Evolutionary conservation across 2,329 filamentous ascomycete genomes (phyloP).

Genomic region (Sporothrix brasiliensis): DNA sequence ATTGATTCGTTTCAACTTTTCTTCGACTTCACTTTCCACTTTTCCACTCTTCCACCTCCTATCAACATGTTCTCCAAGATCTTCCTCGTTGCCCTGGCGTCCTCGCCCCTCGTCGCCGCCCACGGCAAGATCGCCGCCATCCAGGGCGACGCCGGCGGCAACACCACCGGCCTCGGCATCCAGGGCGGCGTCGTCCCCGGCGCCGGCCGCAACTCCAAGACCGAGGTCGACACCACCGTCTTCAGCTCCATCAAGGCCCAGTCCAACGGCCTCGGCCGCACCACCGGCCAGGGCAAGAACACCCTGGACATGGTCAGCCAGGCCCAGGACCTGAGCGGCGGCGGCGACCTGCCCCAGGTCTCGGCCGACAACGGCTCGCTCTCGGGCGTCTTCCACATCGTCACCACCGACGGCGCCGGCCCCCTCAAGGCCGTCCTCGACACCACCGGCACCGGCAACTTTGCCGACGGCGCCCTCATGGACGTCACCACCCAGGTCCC

Average conservation of each 20-base stretch:
- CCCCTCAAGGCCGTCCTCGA: slow-evolving; percentile 47
- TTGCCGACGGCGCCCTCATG: slow-evolving; percentile 41
- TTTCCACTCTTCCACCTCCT: background rate
- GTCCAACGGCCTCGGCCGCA: slow-evolving; percentile 47
- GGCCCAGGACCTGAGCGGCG: slow-evolving; percentile 45
- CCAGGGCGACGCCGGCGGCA: slow-evolving; percentile 46
- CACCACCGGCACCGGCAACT: slow-evolving; percentile 44
- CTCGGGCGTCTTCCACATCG: slow-evolving; percentile 46
- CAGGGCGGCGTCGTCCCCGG: slow-evolving; percentile 48
- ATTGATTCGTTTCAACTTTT: slow-evolving; percentile 31
- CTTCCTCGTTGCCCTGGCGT: slow-evolving; percentile 39
- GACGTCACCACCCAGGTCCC: slow-evolving; percentile 45
- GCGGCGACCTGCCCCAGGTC: slow-evolving; percentile 47
- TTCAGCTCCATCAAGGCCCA: slow-evolving; percentile 45
- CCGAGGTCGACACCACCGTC: slow-evolving; percentile 52
- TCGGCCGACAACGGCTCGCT: slow-evolving; percentile 43
- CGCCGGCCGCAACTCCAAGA: slow-evolving; percentile 47
- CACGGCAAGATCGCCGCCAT: slow-evolving; percentile 43
- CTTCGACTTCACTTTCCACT: background rate
- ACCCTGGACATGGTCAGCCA: slow-evolving; percentile 41
- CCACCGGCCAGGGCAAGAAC: slow-evolving; percentile 45
- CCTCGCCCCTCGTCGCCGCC: slow-evolving; percentile 40
- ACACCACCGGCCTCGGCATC: slow-evolving; percentile 50
- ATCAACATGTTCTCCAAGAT: slow-evolving; percentile 40
- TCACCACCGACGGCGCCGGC: slow-evolving; percentile 49